These are phyloP conservation scores for Tricholoma saponaceum DNA, from an alignment of 768 basidiomycete genomes.

Conservation along the genomic window DNA sequence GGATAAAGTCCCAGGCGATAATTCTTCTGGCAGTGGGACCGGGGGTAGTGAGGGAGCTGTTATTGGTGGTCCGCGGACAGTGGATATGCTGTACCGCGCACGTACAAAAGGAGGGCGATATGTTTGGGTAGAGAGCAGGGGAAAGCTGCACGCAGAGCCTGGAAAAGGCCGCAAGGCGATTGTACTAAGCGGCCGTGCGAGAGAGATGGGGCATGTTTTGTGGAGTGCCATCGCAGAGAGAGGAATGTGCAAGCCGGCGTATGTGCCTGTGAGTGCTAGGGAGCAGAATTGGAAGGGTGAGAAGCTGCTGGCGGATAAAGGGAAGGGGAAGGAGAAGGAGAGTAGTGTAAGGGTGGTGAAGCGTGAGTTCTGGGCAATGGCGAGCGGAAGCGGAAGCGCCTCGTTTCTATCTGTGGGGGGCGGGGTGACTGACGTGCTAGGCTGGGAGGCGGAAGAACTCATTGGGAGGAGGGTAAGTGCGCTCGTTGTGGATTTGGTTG, in stretches of 20 bases:
- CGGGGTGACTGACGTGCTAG: conserved; percentile 45
- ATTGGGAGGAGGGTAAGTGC: conserved; percentile 43
- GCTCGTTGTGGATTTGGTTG: conserved; percentile 26
- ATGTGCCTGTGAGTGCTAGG: background rate
- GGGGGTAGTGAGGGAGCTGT: background rate
- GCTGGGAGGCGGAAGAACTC: conserved; percentile 52
- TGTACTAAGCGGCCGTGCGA: conserved; percentile 77
- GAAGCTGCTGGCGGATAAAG: background rate
- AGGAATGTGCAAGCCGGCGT: background rate
- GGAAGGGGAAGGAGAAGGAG: conserved; percentile 2
- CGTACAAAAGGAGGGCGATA: conserved; percentile 59
- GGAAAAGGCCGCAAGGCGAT: conserved; percentile 95
- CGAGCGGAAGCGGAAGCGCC: conserved; percentile 17
- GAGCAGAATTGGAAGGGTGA: conserved; percentile 5
- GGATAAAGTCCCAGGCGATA: background rate
- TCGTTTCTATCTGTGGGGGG: background rate
- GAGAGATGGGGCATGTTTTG: conserved; percentile 55
- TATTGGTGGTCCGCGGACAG: conserved; percentile 42
- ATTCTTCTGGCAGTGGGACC: background rate
- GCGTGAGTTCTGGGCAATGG: conserved; percentile 52
- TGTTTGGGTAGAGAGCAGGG: conserved; percentile 91
- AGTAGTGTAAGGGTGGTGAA: conserved; percentile 10
- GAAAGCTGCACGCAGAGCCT: conserved; percentile 85
- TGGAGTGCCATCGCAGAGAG: conserved; percentile 49
- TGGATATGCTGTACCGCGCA: conserved; percentile 86